Conservation (phyloP, 257 asterid species). For the Cruciata laevipes region DNA sequence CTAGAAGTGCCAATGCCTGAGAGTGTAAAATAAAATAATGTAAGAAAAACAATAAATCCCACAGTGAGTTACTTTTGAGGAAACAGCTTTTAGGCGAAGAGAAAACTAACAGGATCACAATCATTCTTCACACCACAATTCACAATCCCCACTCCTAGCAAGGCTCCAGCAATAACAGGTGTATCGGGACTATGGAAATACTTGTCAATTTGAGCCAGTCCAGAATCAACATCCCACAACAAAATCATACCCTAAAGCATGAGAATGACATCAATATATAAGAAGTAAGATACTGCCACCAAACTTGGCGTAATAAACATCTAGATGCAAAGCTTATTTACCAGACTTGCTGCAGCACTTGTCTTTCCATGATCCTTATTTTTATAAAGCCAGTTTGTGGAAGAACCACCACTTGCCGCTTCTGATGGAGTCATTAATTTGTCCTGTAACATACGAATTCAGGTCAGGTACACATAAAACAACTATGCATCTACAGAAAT, state of each 20-base stretch:
- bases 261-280: neutral
- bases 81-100: neutral
- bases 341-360: conserved; percentile 97
- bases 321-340: neutral
- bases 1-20: conserved; percentile 62
- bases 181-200: conserved; percentile 80
- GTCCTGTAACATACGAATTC: conserved; percentile 32
- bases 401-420: conserved; percentile 23
- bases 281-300: neutral
- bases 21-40: neutral
- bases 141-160: conserved; percentile 90
- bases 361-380: conserved; percentile 92
- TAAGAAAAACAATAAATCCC: too few species aligned
- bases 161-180: conserved; percentile 77
- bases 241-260: conserved; percentile 61
- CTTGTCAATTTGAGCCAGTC: conserved; percentile 94
- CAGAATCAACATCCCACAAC: conserved; percentile 96
- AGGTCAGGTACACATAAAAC: neutral
- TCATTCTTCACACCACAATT: conserved; percentile 73
- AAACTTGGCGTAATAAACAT: neutral
- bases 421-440: conserved; percentile 95
- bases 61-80: neutral
- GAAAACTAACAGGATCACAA: conserved; percentile 61
- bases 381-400: conserved; percentile 59
- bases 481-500: neutral